Evolutionary conservation across 2,329 filamentous ascomycete species (phyloP).

Genomic region (Aspergillus costaricaensis): DNA sequence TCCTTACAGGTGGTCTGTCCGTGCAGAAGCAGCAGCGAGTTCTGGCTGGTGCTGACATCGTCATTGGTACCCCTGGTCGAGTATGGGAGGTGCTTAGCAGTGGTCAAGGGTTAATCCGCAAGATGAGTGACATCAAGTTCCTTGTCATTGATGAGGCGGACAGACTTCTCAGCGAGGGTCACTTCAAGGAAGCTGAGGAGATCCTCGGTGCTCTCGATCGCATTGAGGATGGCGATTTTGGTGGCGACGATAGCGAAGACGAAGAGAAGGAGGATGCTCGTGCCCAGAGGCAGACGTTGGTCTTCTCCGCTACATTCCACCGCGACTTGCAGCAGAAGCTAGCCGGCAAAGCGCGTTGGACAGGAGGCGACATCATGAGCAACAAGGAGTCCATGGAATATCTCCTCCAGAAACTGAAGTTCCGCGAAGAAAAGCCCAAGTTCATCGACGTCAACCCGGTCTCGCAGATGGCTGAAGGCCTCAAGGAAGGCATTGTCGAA

Average conservation of each 20-base stretch:
- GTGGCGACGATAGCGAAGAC: slow-evolving; percentile 27
- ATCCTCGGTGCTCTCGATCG: slow-evolving; percentile 80
- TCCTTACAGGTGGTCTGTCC: slow-evolving; percentile 87
- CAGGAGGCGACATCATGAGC: slow-evolving; percentile 62
- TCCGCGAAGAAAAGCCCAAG: slow-evolving; percentile 78
- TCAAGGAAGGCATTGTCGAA: slow-evolving; percentile 89
- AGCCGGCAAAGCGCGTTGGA: slow-evolving; percentile 68
- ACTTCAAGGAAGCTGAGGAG: slow-evolving; percentile 91
- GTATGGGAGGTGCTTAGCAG: slow-evolving; percentile 91
- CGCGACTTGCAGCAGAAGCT: slow-evolving; percentile 89
- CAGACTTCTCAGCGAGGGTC: slow-evolving; percentile 83
- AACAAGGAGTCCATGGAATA: slow-evolving; percentile 89
- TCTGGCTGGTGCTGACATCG: slow-evolving; percentile 79
- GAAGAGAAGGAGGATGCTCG: slow-evolving; percentile 46
- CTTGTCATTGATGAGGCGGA: slow-evolving; percentile 94
- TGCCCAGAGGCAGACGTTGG: slow-evolving; percentile 73
- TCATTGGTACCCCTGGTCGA: slow-evolving; percentile 90
- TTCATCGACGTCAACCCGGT: slow-evolving; percentile 91
- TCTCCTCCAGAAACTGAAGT: slow-evolving; percentile 84
- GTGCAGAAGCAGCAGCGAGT: slow-evolving; percentile 93
- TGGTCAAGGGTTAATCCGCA: slow-evolving; percentile 66
- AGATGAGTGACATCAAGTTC: slow-evolving; percentile 74
- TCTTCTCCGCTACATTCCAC: slow-evolving; percentile 96
- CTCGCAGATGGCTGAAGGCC: slow-evolving; percentile 79
- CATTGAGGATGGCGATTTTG: slow-evolving; percentile 47